Base-by-base conservation (phyloP, 306 rosid species). In the Citrullus mucosospermus region DNA sequence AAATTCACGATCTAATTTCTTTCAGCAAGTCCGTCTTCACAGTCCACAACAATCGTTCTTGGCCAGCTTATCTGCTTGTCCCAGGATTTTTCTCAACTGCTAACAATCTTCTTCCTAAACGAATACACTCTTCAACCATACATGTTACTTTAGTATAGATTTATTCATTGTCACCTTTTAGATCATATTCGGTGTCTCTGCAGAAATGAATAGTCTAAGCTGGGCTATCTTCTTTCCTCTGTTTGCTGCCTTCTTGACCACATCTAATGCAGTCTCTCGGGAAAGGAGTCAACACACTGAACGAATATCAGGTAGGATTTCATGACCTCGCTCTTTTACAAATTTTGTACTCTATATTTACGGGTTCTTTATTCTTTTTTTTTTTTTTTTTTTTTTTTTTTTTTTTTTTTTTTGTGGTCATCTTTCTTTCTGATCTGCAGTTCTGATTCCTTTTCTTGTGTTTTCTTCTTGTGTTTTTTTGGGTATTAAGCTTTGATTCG, bases 251-350 rank as follows among this genome's bases (percentile, higher is more conserved):
- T 81, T 86, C 78, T 66, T 86, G 18, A 55, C 81, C 75, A 59
- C 79, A 74, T 56, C 75, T 83, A 87, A 85, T 78, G 93, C 90
- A 62, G 82, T 82, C 74, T 86, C 83, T 69, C 89, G 88, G 9
- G 89, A 87, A 60, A 85, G 89, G 46, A 86, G 81, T 81, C 93
- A 83, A 46, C 96, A 90, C 54, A 91, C 96, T 30, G 99, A 96
- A 83, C 84, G 99, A 82, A 96, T 96, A 84, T 92, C 98, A 82
- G 99, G 98, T 91, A 78, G 48, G 76, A 17, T 48, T 80, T 74
- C n/a, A 9, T 43, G 46, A 43, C 36, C 41, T 61, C 9, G 1
- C 54, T 13, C 18, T 38, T 62, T 70, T 39, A 18, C 17, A 30
- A 46, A 10, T n/a, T 38, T n/a, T 43, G 4, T 28, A 18, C 6